Conservation (phyloP, 805 yeast species). For the Pichia nakasei region DNA sequence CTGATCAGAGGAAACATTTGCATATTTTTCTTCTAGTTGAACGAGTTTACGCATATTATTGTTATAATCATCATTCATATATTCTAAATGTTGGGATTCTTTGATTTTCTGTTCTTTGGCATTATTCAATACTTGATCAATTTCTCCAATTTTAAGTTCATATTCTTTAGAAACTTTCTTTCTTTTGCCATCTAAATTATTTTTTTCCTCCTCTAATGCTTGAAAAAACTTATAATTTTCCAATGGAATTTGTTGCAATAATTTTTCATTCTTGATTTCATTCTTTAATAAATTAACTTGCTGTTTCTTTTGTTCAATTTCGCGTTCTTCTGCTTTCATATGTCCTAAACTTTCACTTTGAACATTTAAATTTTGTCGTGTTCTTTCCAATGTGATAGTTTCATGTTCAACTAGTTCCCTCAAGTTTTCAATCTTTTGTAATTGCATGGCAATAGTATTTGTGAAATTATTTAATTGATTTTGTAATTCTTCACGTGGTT, state of each 20-base stretch:
- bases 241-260: too few relatives aligned
- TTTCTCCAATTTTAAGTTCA: not conserved
- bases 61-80: slow-evolving; percentile 33
- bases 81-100: slow-evolving; percentile 36
- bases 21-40: slow-evolving; percentile 31
- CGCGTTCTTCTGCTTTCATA: too few relatives aligned
- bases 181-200: too few relatives aligned
- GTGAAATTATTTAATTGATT: slow-evolving; percentile 35
- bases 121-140: not conserved
- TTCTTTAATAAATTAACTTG: too few relatives aligned
- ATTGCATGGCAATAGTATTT: slow-evolving; percentile 19
- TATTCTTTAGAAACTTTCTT: too few relatives aligned
- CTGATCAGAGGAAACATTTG: slow-evolving; percentile 33
- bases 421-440: slow-evolving; percentile 11
- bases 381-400: slow-evolving; percentile 11
- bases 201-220: too few relatives aligned
- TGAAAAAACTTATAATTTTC: too few relatives aligned
- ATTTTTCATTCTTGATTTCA: too few relatives aligned
- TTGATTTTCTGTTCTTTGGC: slow-evolving; percentile 8
- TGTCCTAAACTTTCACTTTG: slow-evolving; percentile 28
- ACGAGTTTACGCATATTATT: slow-evolving; percentile 29
- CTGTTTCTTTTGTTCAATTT: slow-evolving; percentile 3
- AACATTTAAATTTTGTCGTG: slow-evolving; percentile 47
- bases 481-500: slow-evolving; percentile 33
- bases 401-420: slow-evolving; percentile 14